Evolutionary conservation across 2,329 filamentous ascomycete genomes (phyloP).

Genomic region (Venturia effusa): DNA sequence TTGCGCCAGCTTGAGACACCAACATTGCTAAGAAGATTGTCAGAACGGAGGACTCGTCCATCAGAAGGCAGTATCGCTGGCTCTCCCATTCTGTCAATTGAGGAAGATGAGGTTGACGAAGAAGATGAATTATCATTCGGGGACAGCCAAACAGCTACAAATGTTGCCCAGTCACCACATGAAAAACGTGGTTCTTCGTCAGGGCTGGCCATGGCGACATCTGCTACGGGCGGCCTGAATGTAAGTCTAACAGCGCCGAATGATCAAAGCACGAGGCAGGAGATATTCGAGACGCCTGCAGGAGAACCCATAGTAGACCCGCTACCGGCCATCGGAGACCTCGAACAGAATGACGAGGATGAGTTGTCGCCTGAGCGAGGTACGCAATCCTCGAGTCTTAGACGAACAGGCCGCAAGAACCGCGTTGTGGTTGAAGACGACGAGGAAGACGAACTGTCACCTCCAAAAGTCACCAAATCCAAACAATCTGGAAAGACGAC

Average conservation of each 20-base stretch:
- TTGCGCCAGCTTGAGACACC: background rate
- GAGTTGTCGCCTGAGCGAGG: background rate
- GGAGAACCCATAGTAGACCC: background rate
- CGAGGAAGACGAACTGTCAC: slow-evolving; percentile 2
- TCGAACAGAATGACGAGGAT: slow-evolving; percentile 5
- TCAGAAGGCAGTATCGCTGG: background rate
- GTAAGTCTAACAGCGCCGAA: background rate
- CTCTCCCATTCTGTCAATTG: background rate
- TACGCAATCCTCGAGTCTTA: background rate
- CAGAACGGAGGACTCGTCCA: background rate
- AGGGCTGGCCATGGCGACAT: background rate
- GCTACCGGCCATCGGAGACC: background rate
- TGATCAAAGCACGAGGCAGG: slow-evolving; percentile 3
- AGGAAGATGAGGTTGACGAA: background rate
- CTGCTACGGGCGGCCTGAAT: background rate
- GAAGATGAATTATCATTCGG: background rate
- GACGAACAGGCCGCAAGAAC: background rate
- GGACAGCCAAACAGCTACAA: background rate
- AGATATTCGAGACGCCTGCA: background rate
- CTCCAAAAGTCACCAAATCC: background rate
- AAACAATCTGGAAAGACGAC: background rate
- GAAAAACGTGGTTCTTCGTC: background rate
- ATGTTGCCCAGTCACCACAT: background rate
- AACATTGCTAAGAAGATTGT: background rate
- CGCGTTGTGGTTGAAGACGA: background rate